Percentiles rank a stretch among this genome's conserved stretches.
phyloP scores from a whole-genome alignment of 371 early-diverging fungal genomes.

The Conidiobolus incongruus region DNA sequence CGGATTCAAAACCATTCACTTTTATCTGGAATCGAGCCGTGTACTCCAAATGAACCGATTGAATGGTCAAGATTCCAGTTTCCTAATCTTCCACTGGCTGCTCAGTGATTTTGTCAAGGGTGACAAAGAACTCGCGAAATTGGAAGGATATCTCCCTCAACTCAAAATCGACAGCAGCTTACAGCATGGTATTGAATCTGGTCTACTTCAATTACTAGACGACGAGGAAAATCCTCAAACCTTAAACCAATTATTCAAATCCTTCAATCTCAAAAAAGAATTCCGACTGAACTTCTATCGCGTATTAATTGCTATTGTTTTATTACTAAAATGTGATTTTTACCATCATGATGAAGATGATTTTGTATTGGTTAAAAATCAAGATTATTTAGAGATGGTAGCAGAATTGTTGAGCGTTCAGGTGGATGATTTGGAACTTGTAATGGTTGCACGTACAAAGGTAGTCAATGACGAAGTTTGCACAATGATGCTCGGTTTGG shows the following conservation, averaged over 20 bases:
- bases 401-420: constrained; percentile 64
- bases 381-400: constrained; percentile 37
- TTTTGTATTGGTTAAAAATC: constrained; percentile 34
- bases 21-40: background rate
- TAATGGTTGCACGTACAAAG: constrained; percentile 30
- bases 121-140: constrained; percentile 10
- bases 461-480: constrained; percentile 58
- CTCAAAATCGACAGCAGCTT: constrained; percentile 7
- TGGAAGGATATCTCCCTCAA: constrained; percentile 1
- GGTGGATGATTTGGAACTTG: constrained; percentile 35
- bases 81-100: constrained; percentile 76
- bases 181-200: constrained; percentile 10
- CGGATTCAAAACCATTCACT: constrained; percentile 52
- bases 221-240: constrained; percentile 28
- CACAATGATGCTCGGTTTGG: constrained; percentile 59
- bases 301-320: constrained; percentile 49
- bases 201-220: constrained; percentile 13
- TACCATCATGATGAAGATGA: constrained; percentile 27
- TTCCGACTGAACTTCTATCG: constrained; percentile 42
- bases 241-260: constrained; percentile 41
- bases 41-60: background rate
- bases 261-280: constrained; percentile 50
- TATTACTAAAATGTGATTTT: constrained; percentile 58
- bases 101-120: constrained; percentile 22
- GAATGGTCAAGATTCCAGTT: constrained; percentile 41